phyloP scores from a whole-genome alignment of 345 rosid genomes.

The Salix dunnii region DNA sequence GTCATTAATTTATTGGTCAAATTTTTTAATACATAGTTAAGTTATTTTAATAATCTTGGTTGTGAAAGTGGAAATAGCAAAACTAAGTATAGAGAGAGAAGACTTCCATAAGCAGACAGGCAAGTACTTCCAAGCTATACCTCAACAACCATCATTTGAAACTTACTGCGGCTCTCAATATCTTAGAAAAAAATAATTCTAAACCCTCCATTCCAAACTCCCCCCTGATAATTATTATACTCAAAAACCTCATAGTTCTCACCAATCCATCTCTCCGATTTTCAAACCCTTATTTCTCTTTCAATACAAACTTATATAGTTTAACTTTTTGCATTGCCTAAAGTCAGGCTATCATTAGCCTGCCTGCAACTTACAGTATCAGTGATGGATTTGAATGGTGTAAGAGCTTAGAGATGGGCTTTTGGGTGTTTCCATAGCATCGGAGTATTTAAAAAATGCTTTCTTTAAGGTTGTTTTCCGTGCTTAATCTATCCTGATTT shows the following conservation, averaged over 20 bases:
- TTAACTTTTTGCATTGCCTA: neutral
- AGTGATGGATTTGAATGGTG: neutral
- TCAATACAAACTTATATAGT: neutral
- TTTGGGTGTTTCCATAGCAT: neutral
- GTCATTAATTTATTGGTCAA: too few species aligned
- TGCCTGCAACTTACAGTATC: neutral
- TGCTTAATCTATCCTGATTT: neutral
- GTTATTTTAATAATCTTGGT: too few species aligned
- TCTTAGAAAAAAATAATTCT: too few species aligned
- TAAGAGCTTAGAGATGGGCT: conserved; percentile 2
- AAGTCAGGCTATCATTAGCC: conserved; percentile 8
- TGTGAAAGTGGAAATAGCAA: too few species aligned
- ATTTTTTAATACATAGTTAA: too few species aligned
- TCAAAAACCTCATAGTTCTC: neutral
- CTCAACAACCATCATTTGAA: neutral
- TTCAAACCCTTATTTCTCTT: neutral
- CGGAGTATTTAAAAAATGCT: conserved; percentile 14
- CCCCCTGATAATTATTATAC: neutral
- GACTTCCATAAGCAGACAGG: too few species aligned
- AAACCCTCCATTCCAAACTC: neutral
- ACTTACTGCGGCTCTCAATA: too few species aligned
- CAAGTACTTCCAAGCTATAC: neutral
- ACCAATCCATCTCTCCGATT: neutral
- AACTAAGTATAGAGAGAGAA: neutral
- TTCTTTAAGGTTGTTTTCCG: conserved; percentile 14